Conservation (phyloP, 257 asterid species). For the Ilex aquifolium region DNA sequence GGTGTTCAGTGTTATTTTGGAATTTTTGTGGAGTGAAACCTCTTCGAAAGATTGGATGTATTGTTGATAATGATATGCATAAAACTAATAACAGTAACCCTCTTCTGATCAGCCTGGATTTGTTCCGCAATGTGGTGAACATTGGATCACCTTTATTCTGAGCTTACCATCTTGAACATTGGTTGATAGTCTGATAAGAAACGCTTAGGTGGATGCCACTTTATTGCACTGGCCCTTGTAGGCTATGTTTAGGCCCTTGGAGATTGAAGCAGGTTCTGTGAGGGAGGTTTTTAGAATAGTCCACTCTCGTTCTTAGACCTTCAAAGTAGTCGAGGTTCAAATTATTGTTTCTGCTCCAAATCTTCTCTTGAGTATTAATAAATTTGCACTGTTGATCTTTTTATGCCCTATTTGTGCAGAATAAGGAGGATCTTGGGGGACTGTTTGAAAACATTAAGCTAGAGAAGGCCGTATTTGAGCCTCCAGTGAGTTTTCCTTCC, state of each 20-base stretch:
- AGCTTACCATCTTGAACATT: too few species aligned
- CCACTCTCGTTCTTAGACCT: not conserved
- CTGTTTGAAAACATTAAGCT: slow-evolving; percentile 32
- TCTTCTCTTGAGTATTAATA: not conserved
- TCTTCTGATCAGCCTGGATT: too few species aligned
- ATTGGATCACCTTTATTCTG: too few species aligned
- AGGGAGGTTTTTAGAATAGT: not conserved
- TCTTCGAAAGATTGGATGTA: too few species aligned
- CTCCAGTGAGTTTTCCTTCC: slow-evolving; percentile 42
- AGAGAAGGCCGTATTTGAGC: slow-evolving; percentile 44
- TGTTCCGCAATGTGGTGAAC: too few species aligned
- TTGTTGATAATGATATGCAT: too few species aligned
- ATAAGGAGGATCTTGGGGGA: slow-evolving; percentile 40
- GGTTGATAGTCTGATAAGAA: too few species aligned
- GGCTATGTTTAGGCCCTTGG: not conserved
- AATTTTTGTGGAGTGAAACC: too few species aligned
- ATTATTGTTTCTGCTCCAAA: not conserved
- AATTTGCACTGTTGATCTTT: not conserved
- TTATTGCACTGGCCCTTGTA: not conserved
- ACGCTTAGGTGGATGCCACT: too few species aligned
- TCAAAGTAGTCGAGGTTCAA: not conserved
- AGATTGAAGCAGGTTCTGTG: not conserved
- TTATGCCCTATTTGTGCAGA: slow-evolving; percentile 34
- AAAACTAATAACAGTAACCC: too few species aligned
- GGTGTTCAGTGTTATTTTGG: too few species aligned